Percentiles rank a stretch among this genome's conserved stretches.
phyloP scores from a whole-genome alignment of 2,329 filamentous ascomycete genomes.

The Talaromyces sp. region DNA sequence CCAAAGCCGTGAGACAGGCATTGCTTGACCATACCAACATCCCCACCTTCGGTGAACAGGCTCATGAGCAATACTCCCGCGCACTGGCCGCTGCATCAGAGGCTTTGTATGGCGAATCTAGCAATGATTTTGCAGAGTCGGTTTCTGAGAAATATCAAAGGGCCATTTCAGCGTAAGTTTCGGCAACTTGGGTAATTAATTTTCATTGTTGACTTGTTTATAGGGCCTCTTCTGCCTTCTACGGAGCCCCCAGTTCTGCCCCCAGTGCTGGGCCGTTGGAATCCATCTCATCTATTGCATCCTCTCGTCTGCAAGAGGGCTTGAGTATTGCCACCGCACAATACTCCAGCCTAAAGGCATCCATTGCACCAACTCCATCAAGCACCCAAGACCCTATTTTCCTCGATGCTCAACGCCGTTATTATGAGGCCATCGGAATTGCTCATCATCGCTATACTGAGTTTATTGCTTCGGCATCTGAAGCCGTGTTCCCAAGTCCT shows the following conservation, averaged over 20 bases:
- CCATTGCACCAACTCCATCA: conserved; percentile 57
- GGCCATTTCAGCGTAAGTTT: conserved; percentile 52
- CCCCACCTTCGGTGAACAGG: conserved; percentile 46
- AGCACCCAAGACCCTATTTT: conserved; percentile 51
- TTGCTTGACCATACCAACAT: conserved; percentile 42
- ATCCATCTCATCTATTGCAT: conserved; percentile 62
- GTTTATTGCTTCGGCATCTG: conserved; percentile 67
- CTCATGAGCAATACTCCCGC: conserved; percentile 52
- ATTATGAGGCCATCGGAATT: conserved; percentile 72
- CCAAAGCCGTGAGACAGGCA: conserved; percentile 53
- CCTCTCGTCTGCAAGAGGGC: conserved; percentile 65
- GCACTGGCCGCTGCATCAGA: conserved; percentile 54
- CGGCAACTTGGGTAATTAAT: conserved; percentile 9
- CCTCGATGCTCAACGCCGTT: conserved; percentile 60
- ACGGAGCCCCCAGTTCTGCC: conserved; percentile 52
- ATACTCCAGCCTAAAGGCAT: conserved; percentile 63
- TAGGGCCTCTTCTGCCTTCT: conserved; percentile 52
- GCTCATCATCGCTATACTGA: conserved; percentile 75
- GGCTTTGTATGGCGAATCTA: conserved; percentile 49
- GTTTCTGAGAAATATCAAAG: conserved; percentile 52
- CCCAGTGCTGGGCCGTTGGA: conserved; percentile 45
- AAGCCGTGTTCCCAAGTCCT: conserved; percentile 60
- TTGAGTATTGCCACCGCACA: conserved; percentile 65
- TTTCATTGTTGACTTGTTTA: conserved; percentile 10
- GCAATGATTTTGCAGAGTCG: conserved; percentile 42